These are phyloP conservation scores for Eucalyptus brandiana DNA, from an alignment of 345 rosid genomes.

Conservation along the genomic window DNA sequence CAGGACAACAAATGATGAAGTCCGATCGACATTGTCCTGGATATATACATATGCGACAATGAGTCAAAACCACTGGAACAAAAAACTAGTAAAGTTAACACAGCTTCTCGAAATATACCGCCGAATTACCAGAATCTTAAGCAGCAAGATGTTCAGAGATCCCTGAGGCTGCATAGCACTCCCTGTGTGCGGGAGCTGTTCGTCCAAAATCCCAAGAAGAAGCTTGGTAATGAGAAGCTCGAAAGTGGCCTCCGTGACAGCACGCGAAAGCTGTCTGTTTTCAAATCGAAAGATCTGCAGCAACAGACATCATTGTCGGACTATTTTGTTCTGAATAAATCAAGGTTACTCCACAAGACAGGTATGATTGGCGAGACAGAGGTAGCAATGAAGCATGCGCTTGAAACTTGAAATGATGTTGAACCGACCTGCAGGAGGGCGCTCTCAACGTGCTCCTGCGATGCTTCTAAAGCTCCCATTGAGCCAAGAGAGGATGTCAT, in stretches of 20 bases:
- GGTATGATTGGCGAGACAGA: background rate
- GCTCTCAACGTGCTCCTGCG: constrained; percentile 91
- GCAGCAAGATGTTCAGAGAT: constrained; percentile 94
- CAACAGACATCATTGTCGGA: background rate
- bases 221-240: constrained; percentile 92
- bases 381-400: background rate
- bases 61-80: background rate
- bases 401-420: background rate
- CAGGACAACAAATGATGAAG: constrained; percentile 88
- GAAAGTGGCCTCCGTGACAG: constrained; percentile 85
- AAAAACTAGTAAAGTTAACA: background rate
- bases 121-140: constrained; percentile 75
- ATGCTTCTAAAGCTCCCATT: constrained; percentile 85
- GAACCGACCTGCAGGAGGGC: constrained; percentile 96
- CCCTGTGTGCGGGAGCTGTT: constrained; percentile 90
- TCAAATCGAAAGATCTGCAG: constrained; percentile 77
- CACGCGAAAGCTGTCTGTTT: constrained; percentile 70
- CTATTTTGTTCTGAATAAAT: background rate
- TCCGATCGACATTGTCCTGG: constrained; percentile 97
- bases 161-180: constrained; percentile 91
- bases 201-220: constrained; percentile 90
- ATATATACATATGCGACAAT: background rate
- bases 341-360: background rate
- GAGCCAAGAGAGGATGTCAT: constrained; percentile 70
- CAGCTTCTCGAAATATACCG: background rate